Base-by-base conservation (phyloP, 805 yeast genomes). In the Candida anglica region DNA sequence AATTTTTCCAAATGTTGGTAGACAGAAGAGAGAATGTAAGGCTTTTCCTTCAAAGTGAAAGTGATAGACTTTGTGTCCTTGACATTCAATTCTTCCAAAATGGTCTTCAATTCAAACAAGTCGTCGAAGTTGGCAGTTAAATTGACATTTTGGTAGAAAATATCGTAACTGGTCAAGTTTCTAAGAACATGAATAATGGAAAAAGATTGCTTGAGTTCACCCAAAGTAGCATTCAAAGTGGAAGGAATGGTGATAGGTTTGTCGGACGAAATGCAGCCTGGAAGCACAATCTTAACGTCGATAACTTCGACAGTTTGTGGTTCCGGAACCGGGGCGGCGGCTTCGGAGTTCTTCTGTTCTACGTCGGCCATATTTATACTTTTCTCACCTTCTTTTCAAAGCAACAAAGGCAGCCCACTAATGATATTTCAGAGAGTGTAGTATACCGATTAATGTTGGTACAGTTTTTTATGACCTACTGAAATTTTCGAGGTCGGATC, bases 21-120 rank as follows among this genome's bases (percentile, higher is more conserved):
- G 19, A 84, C 79, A 19, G 71, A 63, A 27, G 71, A 66, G 52
- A 75, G 79, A 38, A 71, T 78, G 63, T 86, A 86, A 1, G 80
- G 65, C 34, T 68, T 71, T 37, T 75, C 75, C 24, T 58, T 67
- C 41, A 85, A 53, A 13, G 53, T 58, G 31, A 85, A 52, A 1
- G 52, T 42, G n/a, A 76, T 46, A 15, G 50, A 49, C 13, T 48
- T 48, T 26, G 33, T 13, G 6, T 11, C 52, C 47, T 18, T 30
- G 11, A 46, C 18, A 3, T 47, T 41, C 37, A 56, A 46, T 10
- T 35, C 39, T 3, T 40, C 38, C 17, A 54, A 33, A 11, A 54
- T 50, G 7, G 52, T 54, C 6, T 41, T 46, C 35, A 61, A 55
- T 13, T 60, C 36, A 15, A 47, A 40, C 20, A 58, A 41, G 15